Evolutionary conservation across 177 flowering plant species (phyloP), one percentile per base, ranked within the genome.

Genomic region (Vitis hybrid): DNA sequence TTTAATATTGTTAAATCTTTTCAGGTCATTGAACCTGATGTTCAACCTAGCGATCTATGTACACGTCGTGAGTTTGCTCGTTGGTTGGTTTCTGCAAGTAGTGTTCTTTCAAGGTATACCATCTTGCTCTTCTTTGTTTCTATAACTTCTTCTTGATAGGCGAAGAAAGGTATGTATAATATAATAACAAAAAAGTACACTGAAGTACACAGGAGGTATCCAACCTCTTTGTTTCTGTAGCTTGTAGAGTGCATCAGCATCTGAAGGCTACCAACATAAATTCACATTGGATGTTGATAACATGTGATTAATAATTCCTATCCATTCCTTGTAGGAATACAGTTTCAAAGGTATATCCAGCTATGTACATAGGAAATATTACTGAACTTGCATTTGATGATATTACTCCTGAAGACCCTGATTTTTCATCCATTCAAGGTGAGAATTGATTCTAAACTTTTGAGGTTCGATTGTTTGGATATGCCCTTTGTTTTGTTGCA

Each of bases 321-420:
- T 19, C 51, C 50, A 3, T 70, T 67, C 15, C 52, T 62, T 85
- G 73, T 68, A 95, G 99, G 82, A 92, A 76, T 65, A 74, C 91
- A 55, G 71, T 79, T 60, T 91, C 98, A 57, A 95, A 95, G 84
- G 97, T 95, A 73, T 93, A 95, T 83, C 99, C 99, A 51, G 99
- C 99, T 55, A 95, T 95, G 99, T 95, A 89, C 70, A 91, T 95
- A 62, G 99, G 90, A 76, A 88, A 91, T 81, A 83, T 89, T 31
- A 85, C 95, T 20, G 99, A 93, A 67, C 98, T 95, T 71, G 99
- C 99, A 53, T 95, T 90, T 88, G 97, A 95, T 82, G 99, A 93
- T 77, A 82, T 95, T 69, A 84, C 92, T 51, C 95, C 97, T 52
- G 86, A 88, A 68, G 99, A 95, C 72, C 99, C 98, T 62, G 99